phyloP scores from a whole-genome alignment of 768 basidiomycete genomes.

The Mycena metata region DNA sequence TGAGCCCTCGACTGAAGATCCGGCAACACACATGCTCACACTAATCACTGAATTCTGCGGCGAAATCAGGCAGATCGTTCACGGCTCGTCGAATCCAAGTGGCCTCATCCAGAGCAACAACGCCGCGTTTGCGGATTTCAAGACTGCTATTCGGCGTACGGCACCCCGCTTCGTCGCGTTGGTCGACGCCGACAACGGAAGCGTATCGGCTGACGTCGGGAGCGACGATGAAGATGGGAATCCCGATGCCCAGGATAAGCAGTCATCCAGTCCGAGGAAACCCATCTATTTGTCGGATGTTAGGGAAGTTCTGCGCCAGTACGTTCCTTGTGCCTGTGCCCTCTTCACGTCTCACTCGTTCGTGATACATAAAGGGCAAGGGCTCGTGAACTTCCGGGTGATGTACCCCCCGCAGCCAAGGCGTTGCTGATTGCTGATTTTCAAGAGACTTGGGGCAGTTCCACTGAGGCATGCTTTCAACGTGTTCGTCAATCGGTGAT shows the following conservation, averaged over 20 bases:
- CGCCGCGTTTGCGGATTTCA: conserved; percentile 45
- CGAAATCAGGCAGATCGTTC: conserved; percentile 43
- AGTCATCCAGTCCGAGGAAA: no score
- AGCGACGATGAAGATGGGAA: not conserved
- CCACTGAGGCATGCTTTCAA: conserved; percentile 39
- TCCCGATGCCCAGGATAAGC: not conserved
- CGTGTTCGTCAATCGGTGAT: conserved; percentile 42
- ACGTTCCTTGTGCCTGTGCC: not conserved
- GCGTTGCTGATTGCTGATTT: conserved; percentile 47
- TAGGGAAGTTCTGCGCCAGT: conserved; percentile 26
- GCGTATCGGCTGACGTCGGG: not conserved
- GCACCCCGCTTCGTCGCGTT: conserved; percentile 53
- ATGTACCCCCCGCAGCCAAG: conserved; percentile 54
- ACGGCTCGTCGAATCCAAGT: conserved; percentile 40
- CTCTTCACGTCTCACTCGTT: no score
- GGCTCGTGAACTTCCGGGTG: conserved; percentile 54
- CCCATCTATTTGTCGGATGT: conserved; percentile 49
- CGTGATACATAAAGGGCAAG: conserved; percentile 41
- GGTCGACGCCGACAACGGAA: not conserved
- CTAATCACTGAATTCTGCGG: conserved; percentile 50
- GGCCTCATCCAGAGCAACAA: conserved; percentile 48
- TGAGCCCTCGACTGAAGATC: conserved; percentile 44
- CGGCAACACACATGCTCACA: conserved; percentile 50
- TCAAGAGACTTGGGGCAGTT: conserved; percentile 49
- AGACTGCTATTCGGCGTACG: conserved; percentile 46